These are phyloP conservation scores for Lepiota subincarnata DNA, from an alignment of 768 basidiomycete species.

Conservation along the genomic window DNA sequence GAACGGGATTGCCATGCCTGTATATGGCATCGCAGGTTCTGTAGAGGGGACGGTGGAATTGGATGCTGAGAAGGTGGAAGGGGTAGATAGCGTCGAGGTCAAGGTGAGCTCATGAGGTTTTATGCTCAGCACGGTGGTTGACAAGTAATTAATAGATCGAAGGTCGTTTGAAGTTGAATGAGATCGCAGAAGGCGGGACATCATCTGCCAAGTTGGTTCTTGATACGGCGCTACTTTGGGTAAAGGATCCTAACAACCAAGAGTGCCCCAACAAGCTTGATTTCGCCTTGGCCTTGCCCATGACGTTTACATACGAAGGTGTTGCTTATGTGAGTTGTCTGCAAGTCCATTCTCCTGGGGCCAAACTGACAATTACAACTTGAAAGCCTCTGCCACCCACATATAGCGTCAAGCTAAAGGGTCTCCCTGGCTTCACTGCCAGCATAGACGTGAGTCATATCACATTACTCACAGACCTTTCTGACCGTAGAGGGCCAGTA, in stretches of 20 bases:
- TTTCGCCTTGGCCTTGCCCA: constrained; percentile 57
- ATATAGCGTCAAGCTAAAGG: constrained; percentile 61
- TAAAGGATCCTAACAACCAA: constrained; percentile 35
- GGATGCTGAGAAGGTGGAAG: constrained; percentile 40
- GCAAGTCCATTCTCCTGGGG: neutral
- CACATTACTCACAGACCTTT: neutral
- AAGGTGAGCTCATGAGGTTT: constrained; percentile 36
- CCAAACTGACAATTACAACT: constrained; percentile 10
- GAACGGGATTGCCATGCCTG: constrained; percentile 45
- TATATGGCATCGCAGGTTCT: constrained; percentile 47
- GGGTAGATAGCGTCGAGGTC: constrained; percentile 57
- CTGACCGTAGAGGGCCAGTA: constrained; percentile 35
- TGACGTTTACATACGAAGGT: constrained; percentile 51
- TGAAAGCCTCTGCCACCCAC: constrained; percentile 76
- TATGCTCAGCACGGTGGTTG: constrained; percentile 5
- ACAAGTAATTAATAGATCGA: constrained; percentile 43
- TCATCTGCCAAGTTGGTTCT: constrained; percentile 48
- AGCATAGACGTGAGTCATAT: constrained; percentile 41
- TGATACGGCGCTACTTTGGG: constrained; percentile 54
- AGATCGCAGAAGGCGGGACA: constrained; percentile 66
- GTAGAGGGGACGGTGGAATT: constrained; percentile 58
- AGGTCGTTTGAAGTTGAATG: constrained; percentile 53
- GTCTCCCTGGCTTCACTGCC: constrained; percentile 70
- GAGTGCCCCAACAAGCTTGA: constrained; percentile 49
- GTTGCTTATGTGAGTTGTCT: constrained; percentile 52